Base-by-base conservation (phyloP, 179 eudicot species). In the Sideroxylon spinosum region DNA sequence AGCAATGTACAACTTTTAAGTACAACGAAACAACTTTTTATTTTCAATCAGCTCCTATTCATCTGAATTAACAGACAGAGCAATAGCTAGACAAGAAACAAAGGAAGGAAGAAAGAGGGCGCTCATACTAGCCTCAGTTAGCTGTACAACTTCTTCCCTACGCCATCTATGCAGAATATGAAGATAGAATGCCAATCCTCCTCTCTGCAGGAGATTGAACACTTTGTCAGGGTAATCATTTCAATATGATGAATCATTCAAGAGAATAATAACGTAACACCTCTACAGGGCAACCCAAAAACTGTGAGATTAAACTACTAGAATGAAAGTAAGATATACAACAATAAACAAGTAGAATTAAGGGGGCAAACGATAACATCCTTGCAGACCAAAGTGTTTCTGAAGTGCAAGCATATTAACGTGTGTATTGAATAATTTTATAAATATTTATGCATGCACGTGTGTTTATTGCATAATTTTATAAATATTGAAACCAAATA, bases 81-180 rank as follows among this genome's bases (percentile, higher is more conserved):
- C 83, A 71, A 74, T 52, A 79, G 78, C 73, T 80, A 83, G 71
- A 77, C 71, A 74, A 59, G 53, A 77, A 80, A 37, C 6, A 83
- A 60, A 26, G 57, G 81, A 78, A 76, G 19, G 63, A 82, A 83
- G 71, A 52, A 80, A 78, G 85, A 81, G 79, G 81, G 74, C 74
- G 46, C 80, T 79, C 78, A 80, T 80, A 82, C 89, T 88, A 85
- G 83, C 85, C 88, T 85, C 82, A 48, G 94, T 92, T 91, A 88
- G 93, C 90, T 92, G 91, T 90, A 89, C 91, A 90, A 82, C 81
- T 81, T 78, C 74, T 81, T 85, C 73, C 77, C 84, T 83, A 82
- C 53, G 83, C 85, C 86, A 79, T 74, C 73, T 83, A 84, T 60
- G 91, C 90, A 61, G 88, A 78, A 74, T 82, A 85, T 7, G 90